phyloP scores from a whole-genome alignment of 129 eudicot genomes.

The carrot (Daucus carota) region DH1_v3.0 NC_030381.2:30716001-30716500 shows the following conservation, averaged over 20 bases:
- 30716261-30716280: not conserved
- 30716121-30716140: not conserved
- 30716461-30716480: conserved; percentile 92
- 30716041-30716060: no score
- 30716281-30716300: not conserved
- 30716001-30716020: no score
- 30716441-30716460: conserved; percentile 90
- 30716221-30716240: not conserved
- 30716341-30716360: conserved; percentile 36
- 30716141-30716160: not conserved
- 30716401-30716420: conserved; percentile 83
- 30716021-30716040: no score
- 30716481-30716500: conserved; percentile 71
- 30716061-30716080: no score
- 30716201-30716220: not conserved
- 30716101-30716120: not conserved
- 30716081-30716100: no score
- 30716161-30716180: not conserved
- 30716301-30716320: not conserved
- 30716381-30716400: conserved; percentile 54
- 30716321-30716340: no score
- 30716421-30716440: conserved; percentile 91
- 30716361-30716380: conserved; percentile 93
- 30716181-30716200: not conserved
- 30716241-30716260: not conserved